A percentile compares a stretch with the other conserved stretches of the same genome.
Evolutionary conservation across 805 yeast species (phyloP).

Genomic region (Hanseniaspora meyeri): DNA sequence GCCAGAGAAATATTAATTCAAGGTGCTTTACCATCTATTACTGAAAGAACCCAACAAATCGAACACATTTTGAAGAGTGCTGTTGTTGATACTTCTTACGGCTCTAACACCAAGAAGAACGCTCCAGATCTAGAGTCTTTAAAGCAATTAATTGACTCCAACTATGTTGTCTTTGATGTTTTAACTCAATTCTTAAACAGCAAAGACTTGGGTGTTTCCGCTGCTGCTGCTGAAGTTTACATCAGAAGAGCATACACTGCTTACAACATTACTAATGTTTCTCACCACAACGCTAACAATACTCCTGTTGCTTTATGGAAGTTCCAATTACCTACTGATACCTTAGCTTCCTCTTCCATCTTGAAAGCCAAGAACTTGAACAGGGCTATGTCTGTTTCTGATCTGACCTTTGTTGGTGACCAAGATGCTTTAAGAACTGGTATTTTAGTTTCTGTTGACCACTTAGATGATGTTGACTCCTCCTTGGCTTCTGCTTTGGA

Average conservation of each 20-base stretch:
- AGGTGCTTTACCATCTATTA: slow-evolving; percentile 90
- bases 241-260: slow-evolving; percentile 95
- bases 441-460: slow-evolving; percentile 65
- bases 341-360: slow-evolving; percentile 58
- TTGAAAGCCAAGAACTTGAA: slow-evolving; percentile 43
- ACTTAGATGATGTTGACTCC: slow-evolving; percentile 84
- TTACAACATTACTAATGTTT: slow-evolving; percentile 69
- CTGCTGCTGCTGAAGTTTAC: slow-evolving; percentile 95
- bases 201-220: slow-evolving; percentile 72
- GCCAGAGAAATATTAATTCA: slow-evolving; percentile 94
- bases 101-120: slow-evolving; percentile 67
- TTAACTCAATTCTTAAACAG: slow-evolving; percentile 80
- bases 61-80: slow-evolving; percentile 90
- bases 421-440: slow-evolving; percentile 74
- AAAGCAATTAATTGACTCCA: slow-evolving; percentile 89
- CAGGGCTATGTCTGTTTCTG: slow-evolving; percentile 87
- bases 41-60: slow-evolving; percentile 92
- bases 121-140: slow-evolving; percentile 70
- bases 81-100: slow-evolving; percentile 80
- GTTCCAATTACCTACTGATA: slow-evolving; percentile 75
- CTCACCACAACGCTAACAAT: slow-evolving; percentile 42
- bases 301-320: slow-evolving; percentile 75
- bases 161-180: slow-evolving; percentile 91
- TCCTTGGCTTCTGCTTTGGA: slow-evolving; percentile 64
- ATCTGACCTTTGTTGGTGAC: slow-evolving; percentile 73